A percentile compares a stretch with the other conserved stretches of the same genome.
These are phyloP conservation scores for Leptographium flavum DNA, from an alignment of 2,329 filamentous ascomycete genomes.

Conservation along the genomic window DNA sequence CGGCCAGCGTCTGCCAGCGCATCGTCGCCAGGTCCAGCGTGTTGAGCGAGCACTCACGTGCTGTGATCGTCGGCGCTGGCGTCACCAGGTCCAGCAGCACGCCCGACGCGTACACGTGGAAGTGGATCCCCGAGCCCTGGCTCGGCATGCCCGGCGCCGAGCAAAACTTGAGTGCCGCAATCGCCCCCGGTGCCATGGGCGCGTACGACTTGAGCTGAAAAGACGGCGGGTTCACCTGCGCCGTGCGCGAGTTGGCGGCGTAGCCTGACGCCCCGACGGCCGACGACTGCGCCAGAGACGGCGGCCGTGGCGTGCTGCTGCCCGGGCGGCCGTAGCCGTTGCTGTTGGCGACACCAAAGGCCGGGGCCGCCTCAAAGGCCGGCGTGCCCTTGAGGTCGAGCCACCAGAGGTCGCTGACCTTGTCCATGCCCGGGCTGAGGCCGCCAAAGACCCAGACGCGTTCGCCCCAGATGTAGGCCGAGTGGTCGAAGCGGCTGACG, in stretches of 20 bases:
- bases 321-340: not conserved
- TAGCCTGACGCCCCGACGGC: slow-evolving; percentile 48
- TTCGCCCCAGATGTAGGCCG: slow-evolving; percentile 82
- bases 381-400: slow-evolving; percentile 84
- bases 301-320: slow-evolving; percentile 18
- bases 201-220: slow-evolving; percentile 59
- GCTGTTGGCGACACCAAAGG: no score
- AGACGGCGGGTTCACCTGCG: slow-evolving; percentile 51
- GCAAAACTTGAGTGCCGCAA: slow-evolving; percentile 81
- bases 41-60: slow-evolving; percentile 79
- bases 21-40: slow-evolving; percentile 75
- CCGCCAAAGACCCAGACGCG: slow-evolving; percentile 95
- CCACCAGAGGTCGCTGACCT: slow-evolving; percentile 94
- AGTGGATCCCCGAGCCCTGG: slow-evolving; percentile 84
- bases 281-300: slow-evolving; percentile 29
- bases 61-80: slow-evolving; percentile 72
- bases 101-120: slow-evolving; percentile 87
- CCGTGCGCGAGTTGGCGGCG: slow-evolving; percentile 52
- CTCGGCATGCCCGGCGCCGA: slow-evolving; percentile 75
- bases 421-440: slow-evolving; percentile 91
- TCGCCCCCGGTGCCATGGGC: slow-evolving; percentile 74
- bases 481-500: slow-evolving; percentile 87
- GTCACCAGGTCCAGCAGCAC: slow-evolving; percentile 90
- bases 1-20: slow-evolving; percentile 88
- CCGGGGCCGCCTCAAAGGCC: slow-evolving; percentile 60